Percentiles rank a stretch among this genome's conserved stretches.
Evolutionary conservation across 164 flowering plant species (phyloP).

Genomic region (Chimonanthus salicifolius): DNA sequence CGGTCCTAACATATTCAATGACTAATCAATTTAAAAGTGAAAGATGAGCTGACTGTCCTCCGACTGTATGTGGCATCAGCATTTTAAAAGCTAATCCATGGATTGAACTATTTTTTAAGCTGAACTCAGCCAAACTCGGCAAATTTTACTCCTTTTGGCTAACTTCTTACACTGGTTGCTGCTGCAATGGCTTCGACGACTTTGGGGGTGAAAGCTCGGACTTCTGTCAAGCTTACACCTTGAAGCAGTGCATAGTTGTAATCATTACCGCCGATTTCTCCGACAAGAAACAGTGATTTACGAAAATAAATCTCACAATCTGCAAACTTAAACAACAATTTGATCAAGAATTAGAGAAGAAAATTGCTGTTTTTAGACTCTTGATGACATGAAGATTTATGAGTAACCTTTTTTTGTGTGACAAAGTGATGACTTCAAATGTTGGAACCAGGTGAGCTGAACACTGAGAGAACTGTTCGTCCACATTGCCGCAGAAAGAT

Average conservation of each 20-base stretch:
- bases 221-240: constrained; percentile 7
- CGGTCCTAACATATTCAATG: no score
- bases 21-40: no score
- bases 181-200: constrained; percentile 22
- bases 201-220: constrained; percentile 9
- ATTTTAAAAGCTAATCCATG: no score
- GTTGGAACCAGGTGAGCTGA: constrained; percentile 31
- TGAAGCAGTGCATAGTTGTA: constrained; percentile 14
- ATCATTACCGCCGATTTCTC: constrained; percentile 41
- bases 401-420: not conserved
- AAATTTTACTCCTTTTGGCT: no score
- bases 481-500: constrained; percentile 1
- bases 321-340: not conserved
- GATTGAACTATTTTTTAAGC: no score
- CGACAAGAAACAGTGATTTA: constrained; percentile 24
- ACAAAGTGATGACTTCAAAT: constrained; percentile 6
- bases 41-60: no score
- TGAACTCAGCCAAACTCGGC: not conserved
- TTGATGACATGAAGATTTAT: not conserved
- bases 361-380: not conserved
- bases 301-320: constrained; percentile 16
- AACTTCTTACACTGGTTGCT: constrained; percentile 17
- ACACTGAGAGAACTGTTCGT: constrained; percentile 18
- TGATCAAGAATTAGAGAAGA: not conserved
- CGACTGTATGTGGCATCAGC: no score